Percentiles rank a stretch among this genome's conserved stretches.
These are phyloP conservation scores for Punica granatum DNA, from an alignment of 345 rosid genomes.

Conservation along the genomic window DNA sequence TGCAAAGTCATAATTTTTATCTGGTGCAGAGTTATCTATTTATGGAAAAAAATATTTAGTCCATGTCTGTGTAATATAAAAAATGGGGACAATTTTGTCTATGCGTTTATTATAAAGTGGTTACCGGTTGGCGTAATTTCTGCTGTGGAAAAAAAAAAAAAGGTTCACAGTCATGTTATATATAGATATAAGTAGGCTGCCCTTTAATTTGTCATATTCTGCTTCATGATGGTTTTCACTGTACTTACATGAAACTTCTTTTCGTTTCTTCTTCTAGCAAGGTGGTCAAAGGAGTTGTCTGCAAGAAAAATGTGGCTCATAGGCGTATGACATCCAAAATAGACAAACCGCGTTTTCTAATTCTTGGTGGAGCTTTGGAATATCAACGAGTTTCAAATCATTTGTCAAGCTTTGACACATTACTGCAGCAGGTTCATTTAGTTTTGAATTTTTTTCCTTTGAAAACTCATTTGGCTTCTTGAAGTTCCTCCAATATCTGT, in stretches of 20 bases:
- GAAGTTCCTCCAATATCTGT: not conserved
- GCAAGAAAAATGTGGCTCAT: conserved; percentile 95
- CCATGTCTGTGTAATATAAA: not conserved
- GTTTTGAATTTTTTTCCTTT: not conserved
- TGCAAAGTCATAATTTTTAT: not conserved
- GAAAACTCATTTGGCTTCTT: not conserved
- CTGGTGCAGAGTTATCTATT: not conserved
- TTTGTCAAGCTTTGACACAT: conserved; percentile 82
- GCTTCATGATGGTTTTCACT: not conserved
- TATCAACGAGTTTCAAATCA: conserved; percentile 86
- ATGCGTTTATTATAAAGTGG: not conserved
- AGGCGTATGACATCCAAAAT: conserved; percentile 87
- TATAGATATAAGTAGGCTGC: not conserved
- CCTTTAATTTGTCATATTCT: not conserved
- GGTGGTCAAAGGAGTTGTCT: conserved; percentile 92
- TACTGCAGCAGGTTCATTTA: conserved; percentile 70
- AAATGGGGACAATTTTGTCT: no score
- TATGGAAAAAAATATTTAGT: not conserved
- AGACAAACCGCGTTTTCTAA: conserved; percentile 71
- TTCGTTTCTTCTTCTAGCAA: conserved; percentile 39
- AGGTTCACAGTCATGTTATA: not conserved
- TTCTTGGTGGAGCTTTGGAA: conserved; percentile 92
- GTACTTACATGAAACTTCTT: conserved; percentile 4
- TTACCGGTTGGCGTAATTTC: not conserved
- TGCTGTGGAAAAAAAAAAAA: not conserved